Evolutionary conservation across 2,329 filamentous ascomycete genomes (phyloP).

Genomic region (Pseudohalonectria lignicola): DNA sequence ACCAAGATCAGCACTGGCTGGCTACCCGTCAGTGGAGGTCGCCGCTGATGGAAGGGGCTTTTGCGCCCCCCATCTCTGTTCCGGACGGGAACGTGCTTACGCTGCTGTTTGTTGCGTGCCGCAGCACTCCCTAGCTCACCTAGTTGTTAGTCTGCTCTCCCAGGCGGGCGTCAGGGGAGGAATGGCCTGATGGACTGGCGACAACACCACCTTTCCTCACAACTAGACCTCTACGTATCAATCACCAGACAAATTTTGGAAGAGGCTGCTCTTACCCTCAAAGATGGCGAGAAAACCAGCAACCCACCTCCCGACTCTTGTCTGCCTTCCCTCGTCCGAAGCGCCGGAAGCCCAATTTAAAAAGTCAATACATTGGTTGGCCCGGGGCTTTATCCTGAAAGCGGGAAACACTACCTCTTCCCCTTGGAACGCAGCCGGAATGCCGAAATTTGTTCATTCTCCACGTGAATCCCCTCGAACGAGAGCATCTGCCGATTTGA

Average conservation of each 20-base stretch:
- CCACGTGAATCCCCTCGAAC: not conserved
- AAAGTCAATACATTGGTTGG: slow-evolving; percentile 1
- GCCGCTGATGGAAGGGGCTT: not conserved
- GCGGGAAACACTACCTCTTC: not conserved
- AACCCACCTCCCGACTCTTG: too few species aligned
- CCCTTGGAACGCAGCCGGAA: not conserved
- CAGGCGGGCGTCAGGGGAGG: not conserved
- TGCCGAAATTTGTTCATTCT: not conserved
- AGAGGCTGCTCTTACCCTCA: not conserved
- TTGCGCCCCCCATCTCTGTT: too few species aligned
- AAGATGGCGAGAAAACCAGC: too few species aligned
- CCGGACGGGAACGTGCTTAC: not conserved
- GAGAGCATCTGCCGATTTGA: too few species aligned
- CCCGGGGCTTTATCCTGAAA: slow-evolving; percentile 2
- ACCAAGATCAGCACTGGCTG: not conserved
- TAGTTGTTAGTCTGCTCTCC: not conserved
- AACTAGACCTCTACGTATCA: not conserved
- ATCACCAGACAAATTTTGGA: not conserved
- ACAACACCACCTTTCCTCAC: not conserved
- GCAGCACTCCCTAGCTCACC: not conserved
- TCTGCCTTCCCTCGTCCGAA: not conserved
- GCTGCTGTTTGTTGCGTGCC: not conserved
- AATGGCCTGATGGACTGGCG: not conserved
- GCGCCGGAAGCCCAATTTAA: not conserved
- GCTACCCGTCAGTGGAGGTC: not conserved